Evolutionary conservation across 2,329 filamentous ascomycete genomes (phyloP).

Genomic region (Aspergillus spinulosporus): DNA sequence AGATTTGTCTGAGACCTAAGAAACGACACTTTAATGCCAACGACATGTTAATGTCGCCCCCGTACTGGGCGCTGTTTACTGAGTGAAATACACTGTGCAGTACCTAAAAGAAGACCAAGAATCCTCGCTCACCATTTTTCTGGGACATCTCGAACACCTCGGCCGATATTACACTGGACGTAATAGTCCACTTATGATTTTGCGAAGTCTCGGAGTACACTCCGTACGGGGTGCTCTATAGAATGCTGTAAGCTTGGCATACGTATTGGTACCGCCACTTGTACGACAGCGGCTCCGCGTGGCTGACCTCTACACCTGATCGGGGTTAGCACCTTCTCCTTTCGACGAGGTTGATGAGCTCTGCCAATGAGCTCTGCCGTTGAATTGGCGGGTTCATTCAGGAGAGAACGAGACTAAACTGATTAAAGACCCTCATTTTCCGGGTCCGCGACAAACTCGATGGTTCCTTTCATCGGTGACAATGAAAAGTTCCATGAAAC

Average conservation of each 20-base stretch:
- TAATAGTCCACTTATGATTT: too few relatives aligned
- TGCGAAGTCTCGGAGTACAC: background rate
- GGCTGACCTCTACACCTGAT: background rate
- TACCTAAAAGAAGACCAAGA: too few relatives aligned
- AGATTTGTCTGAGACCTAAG: too few relatives aligned
- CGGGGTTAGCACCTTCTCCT: background rate
- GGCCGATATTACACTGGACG: too few relatives aligned
- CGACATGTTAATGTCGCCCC: too few relatives aligned
- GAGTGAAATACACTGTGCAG: too few relatives aligned
- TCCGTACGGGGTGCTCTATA: background rate
- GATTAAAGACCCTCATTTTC: background rate
- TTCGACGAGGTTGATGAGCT: background rate
- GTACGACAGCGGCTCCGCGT: background rate
- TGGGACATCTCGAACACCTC: too few relatives aligned
- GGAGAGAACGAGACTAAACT: constrained; percentile 3
- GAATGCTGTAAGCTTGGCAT: constrained; percentile 4
- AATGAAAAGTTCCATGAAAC: too few relatives aligned
- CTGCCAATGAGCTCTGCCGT: background rate
- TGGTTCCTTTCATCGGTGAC: too few relatives aligned
- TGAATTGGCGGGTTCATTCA: background rate
- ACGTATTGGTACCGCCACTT: constrained; percentile 10
- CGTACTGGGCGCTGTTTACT: too few relatives aligned
- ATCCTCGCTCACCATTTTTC: too few relatives aligned
- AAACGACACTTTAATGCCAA: too few relatives aligned
- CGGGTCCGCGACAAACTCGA: background rate